phyloP scores from a whole-genome alignment of 2,329 filamentous ascomycete species.

The Plectosphaerella cucumerina region DNA sequence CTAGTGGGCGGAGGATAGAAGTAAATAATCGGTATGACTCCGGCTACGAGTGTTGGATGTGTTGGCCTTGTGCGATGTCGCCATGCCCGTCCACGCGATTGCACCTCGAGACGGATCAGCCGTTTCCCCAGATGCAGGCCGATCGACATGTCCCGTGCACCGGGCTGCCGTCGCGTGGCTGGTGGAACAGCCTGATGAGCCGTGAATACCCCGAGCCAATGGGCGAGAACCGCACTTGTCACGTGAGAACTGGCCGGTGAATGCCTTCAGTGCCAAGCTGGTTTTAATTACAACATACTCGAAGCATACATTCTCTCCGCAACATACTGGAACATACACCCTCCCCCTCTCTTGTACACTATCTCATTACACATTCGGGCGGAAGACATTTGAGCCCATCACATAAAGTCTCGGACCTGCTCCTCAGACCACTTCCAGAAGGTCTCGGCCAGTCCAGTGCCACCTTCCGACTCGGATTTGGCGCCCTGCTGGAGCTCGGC shows the following conservation, averaged over 20 bases:
- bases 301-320: too few relatives aligned
- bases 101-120: neutral
- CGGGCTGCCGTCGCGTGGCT: neutral
- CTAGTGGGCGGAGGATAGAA: neutral
- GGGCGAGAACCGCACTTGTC: neutral
- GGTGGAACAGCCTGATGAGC: neutral
- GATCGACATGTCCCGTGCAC: neutral
- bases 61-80: neutral
- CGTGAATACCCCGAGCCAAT: neutral
- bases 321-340: too few relatives aligned
- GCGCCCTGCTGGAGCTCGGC: slow-evolving; percentile 21
- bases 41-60: neutral
- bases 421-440: slow-evolving; percentile 39
- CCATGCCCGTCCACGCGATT: neutral
- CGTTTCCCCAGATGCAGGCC: too few relatives aligned
- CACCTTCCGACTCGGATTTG: slow-evolving; percentile 30
- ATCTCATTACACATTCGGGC: too few relatives aligned
- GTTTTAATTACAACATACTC: too few relatives aligned
- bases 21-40: too few relatives aligned
- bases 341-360: too few relatives aligned
- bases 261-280: too few relatives aligned
- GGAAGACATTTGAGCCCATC: neutral
- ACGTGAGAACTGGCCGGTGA: neutral
- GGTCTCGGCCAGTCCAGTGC: slow-evolving; percentile 26
- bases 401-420: slow-evolving; percentile 21